These are phyloP conservation scores for Daldinia decipiens DNA, from an alignment of 495 filamentous ascomycete species.

Conservation along the genomic window DNA sequence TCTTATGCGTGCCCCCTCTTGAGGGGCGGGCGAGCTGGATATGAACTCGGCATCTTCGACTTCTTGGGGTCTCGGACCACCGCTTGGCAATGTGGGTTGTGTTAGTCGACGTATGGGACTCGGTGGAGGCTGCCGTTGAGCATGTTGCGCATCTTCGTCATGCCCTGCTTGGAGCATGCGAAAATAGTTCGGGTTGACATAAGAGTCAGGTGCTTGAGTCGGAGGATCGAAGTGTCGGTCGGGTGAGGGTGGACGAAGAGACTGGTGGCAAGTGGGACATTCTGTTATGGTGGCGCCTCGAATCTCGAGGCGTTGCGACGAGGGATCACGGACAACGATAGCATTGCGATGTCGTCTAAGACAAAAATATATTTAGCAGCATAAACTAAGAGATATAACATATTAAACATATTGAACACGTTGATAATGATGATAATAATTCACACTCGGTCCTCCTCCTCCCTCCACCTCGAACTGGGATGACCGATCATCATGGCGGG, in stretches of 20 bases:
- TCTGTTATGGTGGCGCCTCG: slow-evolving; percentile 71
- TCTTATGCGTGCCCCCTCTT: slow-evolving; percentile 73
- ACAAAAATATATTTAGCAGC: slow-evolving; percentile 12
- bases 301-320: slow-evolving; percentile 85
- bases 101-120: slow-evolving; percentile 62
- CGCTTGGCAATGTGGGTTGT: slow-evolving; percentile 51
- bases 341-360: slow-evolving; percentile 88
- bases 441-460: background rate
- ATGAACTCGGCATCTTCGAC: slow-evolving; percentile 63
- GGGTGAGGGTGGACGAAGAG: slow-evolving; percentile 66
- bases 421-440: background rate
- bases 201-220: slow-evolving; percentile 65
- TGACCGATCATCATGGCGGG: background rate
- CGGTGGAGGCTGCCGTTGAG: slow-evolving; percentile 48
- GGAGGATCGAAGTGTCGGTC: slow-evolving; percentile 59
- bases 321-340: slow-evolving; percentile 88
- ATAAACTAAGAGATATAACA: slow-evolving; percentile 9
- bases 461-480: background rate
- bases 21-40: slow-evolving; percentile 60
- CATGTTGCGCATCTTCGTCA: slow-evolving; percentile 43
- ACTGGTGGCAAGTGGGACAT: slow-evolving; percentile 90
- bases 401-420: background rate
- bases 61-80: slow-evolving; percentile 41
- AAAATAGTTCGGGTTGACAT: slow-evolving; percentile 92
- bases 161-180: slow-evolving; percentile 78